Conservation (phyloP, 306 rosid species). For the Corylus americana region DNA sequence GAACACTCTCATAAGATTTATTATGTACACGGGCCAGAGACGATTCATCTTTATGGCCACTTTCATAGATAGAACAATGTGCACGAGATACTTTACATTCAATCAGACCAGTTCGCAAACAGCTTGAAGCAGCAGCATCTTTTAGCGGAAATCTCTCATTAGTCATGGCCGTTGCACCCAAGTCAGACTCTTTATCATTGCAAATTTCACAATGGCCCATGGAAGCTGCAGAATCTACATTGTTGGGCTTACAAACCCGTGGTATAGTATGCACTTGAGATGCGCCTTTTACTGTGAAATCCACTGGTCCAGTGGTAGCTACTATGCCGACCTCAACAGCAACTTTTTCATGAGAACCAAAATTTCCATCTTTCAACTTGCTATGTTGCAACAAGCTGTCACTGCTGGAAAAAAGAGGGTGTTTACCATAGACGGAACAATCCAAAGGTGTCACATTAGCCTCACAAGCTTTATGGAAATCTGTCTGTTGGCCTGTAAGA, state of each 20-base stretch:
- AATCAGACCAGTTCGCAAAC: conserved; percentile 28
- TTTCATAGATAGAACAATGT: conserved; percentile 24
- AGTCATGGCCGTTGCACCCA: conserved; percentile 10
- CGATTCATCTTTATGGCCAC: conserved; percentile 30
- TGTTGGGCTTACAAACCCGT: conserved; percentile 25
- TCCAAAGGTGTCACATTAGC: conserved; percentile 27
- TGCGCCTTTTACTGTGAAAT: conserved; percentile 25
- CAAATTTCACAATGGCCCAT: conserved; percentile 19
- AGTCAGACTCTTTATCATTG: conserved; percentile 22
- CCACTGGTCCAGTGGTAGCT: conserved; percentile 10
- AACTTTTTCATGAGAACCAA: conserved; percentile 24
- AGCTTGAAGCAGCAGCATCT: conserved; percentile 33
- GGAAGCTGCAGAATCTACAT: conserved; percentile 32
- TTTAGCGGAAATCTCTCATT: conserved; percentile 31
- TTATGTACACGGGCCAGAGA: conserved; percentile 25
- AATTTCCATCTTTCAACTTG: conserved; percentile 34
- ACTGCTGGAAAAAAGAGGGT: conserved; percentile 34
- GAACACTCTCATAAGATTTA: conserved; percentile 27
- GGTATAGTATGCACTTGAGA: conserved; percentile 26
- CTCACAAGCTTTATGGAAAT: conserved; percentile 31
- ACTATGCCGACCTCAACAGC: conserved; percentile 19
- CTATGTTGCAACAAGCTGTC: conserved; percentile 25
- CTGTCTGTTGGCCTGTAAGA: conserved; percentile 31
- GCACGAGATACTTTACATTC: conserved; percentile 24
- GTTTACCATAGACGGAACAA: conserved; percentile 38